Evolutionary conservation across 2,329 filamentous ascomycete species (phyloP).

Genomic region (Aschersonia sp.): DNA sequence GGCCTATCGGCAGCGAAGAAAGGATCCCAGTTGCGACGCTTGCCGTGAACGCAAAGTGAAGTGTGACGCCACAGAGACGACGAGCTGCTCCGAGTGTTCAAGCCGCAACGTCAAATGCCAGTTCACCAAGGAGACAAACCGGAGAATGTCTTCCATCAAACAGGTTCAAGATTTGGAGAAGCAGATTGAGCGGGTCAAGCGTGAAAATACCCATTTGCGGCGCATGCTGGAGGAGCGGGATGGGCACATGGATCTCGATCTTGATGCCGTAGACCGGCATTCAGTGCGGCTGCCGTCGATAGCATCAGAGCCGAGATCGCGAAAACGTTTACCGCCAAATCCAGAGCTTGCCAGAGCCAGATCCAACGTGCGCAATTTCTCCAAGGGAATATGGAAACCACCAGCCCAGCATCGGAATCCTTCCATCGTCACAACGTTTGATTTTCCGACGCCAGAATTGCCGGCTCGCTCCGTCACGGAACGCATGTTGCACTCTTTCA

Average conservation of each 20-base stretch:
- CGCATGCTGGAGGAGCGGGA: slow-evolving; percentile 43
- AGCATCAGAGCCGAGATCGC: slow-evolving; percentile 49
- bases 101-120: slow-evolving; percentile 95
- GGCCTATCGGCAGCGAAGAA: slow-evolving; percentile 85
- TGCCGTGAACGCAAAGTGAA: slow-evolving; percentile 76
- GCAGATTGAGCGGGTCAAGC: slow-evolving; percentile 66
- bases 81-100: slow-evolving; percentile 93
- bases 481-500: slow-evolving; percentile 61
- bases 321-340: slow-evolving; percentile 43
- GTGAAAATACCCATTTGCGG: slow-evolving; percentile 63
- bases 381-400: slow-evolving; percentile 66
- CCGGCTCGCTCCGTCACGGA: slow-evolving; percentile 59
- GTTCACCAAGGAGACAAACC: slow-evolving; percentile 97
- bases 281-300: slow-evolving; percentile 48
- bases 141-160: slow-evolving; percentile 98
- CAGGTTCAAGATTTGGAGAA: slow-evolving; percentile 95
- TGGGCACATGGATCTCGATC: slow-evolving; percentile 32
- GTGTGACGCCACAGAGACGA: slow-evolving; percentile 93
- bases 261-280: slow-evolving; percentile 31
- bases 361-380: slow-evolving; percentile 56
- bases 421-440: slow-evolving; percentile 29
- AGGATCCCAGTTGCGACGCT: slow-evolving; percentile 95
- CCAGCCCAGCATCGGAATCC: slow-evolving; percentile 51
- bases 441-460: slow-evolving; percentile 44
- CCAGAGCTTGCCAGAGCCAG: slow-evolving; percentile 60